Conservation (phyloP, 2,329 filamentous ascomycete species). For the Zalaria sp. region DNA sequence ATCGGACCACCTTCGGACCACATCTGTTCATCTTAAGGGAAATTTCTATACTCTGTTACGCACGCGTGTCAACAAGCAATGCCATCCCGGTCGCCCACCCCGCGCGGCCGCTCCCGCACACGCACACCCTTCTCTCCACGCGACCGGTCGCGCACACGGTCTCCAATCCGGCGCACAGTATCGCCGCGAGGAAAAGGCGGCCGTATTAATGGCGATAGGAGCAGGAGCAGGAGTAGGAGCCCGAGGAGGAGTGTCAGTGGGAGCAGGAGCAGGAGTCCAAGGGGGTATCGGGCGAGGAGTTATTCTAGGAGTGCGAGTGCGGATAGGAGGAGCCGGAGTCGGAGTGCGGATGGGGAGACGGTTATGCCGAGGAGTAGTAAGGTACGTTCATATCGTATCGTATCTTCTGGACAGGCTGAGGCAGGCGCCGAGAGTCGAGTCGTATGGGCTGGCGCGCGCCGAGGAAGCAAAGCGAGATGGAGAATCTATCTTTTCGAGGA, state of each 20-base stretch:
- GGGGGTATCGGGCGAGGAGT: slow-evolving; percentile 2
- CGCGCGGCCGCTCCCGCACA: slow-evolving; percentile 24
- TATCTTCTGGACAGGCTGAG: no score
- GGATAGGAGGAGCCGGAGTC: no score
- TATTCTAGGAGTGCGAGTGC: neutral
- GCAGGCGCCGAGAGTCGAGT: no score
- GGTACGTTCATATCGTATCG: neutral
- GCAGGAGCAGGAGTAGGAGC: slow-evolving; percentile 17
- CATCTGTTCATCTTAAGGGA: no score
- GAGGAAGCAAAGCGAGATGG: no score
- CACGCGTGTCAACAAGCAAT: neutral
- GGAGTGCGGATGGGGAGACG: slow-evolving; percentile 4
- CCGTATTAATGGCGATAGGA: slow-evolving; percentile 7
- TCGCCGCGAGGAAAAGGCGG: slow-evolving; percentile 8
- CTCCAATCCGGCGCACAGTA: slow-evolving; percentile 16
- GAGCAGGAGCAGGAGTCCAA: slow-evolving; percentile 24
- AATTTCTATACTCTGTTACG: no score
- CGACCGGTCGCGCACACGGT: slow-evolving; percentile 18
- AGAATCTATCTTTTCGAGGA: no score
- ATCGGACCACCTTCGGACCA: no score
- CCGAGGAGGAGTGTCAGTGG: slow-evolving; percentile 13
- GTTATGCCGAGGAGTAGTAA: slow-evolving; percentile 2
- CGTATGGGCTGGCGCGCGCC: no score
- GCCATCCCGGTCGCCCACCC: slow-evolving; percentile 8
- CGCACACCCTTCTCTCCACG: slow-evolving; percentile 13